phyloP scores from a whole-genome alignment of 1,284 basidiomycete species.

The Porodaedalea pini region DNA sequence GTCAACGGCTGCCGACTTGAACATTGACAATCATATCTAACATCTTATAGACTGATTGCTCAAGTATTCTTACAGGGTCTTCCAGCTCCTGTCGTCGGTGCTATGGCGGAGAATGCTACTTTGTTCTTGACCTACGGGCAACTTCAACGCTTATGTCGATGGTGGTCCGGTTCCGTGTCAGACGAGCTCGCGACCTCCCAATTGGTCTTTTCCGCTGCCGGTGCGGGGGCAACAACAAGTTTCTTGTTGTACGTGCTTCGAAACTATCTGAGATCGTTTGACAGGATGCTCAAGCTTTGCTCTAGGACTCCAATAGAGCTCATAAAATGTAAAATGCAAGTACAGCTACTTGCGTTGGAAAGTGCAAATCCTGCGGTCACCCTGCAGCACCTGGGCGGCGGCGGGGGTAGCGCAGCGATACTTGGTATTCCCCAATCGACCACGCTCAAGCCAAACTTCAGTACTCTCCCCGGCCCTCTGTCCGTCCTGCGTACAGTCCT shows the following conservation, averaged over 20 bases:
- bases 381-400: conserved; percentile 24
- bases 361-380: conserved; percentile 25
- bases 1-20: no score
- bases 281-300: neutral
- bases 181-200: conserved; percentile 56
- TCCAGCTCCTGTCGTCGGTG: conserved; percentile 83
- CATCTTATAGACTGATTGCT: neutral
- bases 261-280: neutral
- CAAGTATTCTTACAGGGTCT: conserved; percentile 55
- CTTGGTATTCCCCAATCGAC: conserved; percentile 22
- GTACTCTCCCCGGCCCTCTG: conserved; percentile 60
- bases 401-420: conserved; percentile 27
- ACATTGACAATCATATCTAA: no score
- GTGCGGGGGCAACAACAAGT: conserved; percentile 78
- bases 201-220: conserved; percentile 72
- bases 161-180: conserved; percentile 32
- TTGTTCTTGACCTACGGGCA: conserved; percentile 87
- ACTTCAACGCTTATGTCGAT: conserved; percentile 67
- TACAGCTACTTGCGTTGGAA: conserved; percentile 65
- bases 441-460: conserved; percentile 27
- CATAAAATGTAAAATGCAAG: conserved; percentile 95
- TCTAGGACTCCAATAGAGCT: conserved; percentile 84
- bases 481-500: conserved; percentile 64
- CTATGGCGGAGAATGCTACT: conserved; percentile 88
- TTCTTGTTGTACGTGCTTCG: conserved; percentile 65